Percentiles rank a stretch among this genome's conserved stretches.
Conservation (phyloP, 352 stramenopile genomes). For the Pythium chondricola region DNA sequence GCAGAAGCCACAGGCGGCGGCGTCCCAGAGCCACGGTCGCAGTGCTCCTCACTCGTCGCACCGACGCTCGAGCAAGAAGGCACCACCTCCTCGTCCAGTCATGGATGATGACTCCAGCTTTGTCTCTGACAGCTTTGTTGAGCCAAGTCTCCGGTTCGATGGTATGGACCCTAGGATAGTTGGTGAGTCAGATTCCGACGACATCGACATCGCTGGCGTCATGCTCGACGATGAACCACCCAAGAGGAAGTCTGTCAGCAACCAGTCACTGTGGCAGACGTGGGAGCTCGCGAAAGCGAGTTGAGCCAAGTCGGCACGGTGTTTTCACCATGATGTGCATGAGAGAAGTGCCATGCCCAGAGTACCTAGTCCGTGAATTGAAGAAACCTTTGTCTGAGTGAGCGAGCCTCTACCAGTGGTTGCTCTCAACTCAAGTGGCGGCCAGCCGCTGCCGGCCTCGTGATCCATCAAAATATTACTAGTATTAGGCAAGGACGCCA, state of each 20-base stretch:
- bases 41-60: too few relatives aligned
- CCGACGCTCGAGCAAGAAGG: background rate
- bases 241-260: constrained; percentile 29
- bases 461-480: too few relatives aligned
- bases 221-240: constrained; percentile 19
- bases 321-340: background rate
- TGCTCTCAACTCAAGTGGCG: too few relatives aligned
- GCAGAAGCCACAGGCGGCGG: too few relatives aligned
- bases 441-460: too few relatives aligned
- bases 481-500: too few relatives aligned
- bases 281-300: constrained; percentile 62
- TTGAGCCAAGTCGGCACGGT: constrained; percentile 13
- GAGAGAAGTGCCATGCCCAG: background rate
- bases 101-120: constrained; percentile 19
- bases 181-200: constrained; percentile 37
- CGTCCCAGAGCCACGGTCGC: too few relatives aligned
- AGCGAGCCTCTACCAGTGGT: too few relatives aligned
- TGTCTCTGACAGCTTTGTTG: constrained; percentile 32
- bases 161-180: constrained; percentile 29
- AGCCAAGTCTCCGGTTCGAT: constrained; percentile 25
- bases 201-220: constrained; percentile 68
- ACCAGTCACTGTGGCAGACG: constrained; percentile 61
- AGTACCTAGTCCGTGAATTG: too few relatives aligned
- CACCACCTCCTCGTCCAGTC: too few relatives aligned
- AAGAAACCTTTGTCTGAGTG: too few relatives aligned